Evolutionary conservation across 2,329 filamentous ascomycete genomes (phyloP).

Genomic region (Claviceps purpurea): DNA sequence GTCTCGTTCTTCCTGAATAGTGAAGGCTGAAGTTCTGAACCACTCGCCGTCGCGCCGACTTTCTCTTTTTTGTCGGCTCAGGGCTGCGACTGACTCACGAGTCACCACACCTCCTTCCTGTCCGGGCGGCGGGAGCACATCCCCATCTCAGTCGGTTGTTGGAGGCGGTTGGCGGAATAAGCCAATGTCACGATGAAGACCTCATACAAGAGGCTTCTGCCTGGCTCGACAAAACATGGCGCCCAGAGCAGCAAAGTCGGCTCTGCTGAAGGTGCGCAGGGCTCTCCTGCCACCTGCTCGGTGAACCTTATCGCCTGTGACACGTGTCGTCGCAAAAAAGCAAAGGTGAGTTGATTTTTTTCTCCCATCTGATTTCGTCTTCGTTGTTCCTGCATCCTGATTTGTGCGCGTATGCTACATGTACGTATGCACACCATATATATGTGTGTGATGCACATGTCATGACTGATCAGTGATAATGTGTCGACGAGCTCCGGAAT

Average conservation of each 20-base stretch:
- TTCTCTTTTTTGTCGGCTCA: background rate
- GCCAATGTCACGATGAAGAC: background rate
- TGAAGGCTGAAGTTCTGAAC: background rate
- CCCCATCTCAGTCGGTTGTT: background rate
- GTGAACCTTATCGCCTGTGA: conserved; percentile 2
- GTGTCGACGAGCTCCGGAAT: background rate
- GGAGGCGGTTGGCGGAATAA: background rate
- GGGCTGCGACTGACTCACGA: background rate
- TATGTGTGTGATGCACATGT: too few species aligned
- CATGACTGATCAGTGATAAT: too few species aligned
- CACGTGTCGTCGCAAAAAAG: conserved; percentile 1
- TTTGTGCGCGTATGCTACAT: too few species aligned
- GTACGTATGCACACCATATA: too few species aligned
- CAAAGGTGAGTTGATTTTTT: conserved; percentile 1
- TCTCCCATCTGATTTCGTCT: background rate
- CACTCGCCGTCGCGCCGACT: background rate
- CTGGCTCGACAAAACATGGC: conserved; percentile 1
- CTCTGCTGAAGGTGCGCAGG: background rate
- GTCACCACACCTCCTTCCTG: background rate
- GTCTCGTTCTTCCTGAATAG: background rate
- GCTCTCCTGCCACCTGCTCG: background rate
- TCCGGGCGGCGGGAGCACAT: background rate
- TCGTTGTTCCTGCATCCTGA: background rate
- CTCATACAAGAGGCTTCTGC: background rate
- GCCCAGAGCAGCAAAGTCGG: background rate